A percentile compares a stretch with the other conserved stretches of the same genome.
Evolutionary conservation across 2,329 filamentous ascomycete species (phyloP).

Genomic region (Xylaria hypoxylon): DNA sequence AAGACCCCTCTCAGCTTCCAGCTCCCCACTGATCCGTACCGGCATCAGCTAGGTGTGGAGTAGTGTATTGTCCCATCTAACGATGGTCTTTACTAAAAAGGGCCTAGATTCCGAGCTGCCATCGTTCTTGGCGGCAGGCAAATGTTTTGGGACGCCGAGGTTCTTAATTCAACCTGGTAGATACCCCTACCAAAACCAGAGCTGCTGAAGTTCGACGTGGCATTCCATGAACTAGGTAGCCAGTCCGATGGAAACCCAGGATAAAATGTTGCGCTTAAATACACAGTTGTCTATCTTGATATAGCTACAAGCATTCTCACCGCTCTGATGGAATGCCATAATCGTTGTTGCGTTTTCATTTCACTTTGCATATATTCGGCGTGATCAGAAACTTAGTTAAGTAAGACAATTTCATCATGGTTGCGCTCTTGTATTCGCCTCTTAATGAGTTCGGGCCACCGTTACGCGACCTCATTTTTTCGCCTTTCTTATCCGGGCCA

Average conservation of each 20-base stretch:
- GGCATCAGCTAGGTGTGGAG: slow-evolving; percentile 7
- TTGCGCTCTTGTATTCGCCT: slow-evolving; percentile 27
- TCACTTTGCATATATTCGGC: background rate
- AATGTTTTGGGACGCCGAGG: slow-evolving; percentile 15
- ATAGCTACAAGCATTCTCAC: background rate
- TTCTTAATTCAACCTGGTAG: background rate
- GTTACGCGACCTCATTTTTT: slow-evolving; percentile 24
- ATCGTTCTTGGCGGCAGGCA: slow-evolving; percentile 18
- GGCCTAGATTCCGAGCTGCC: slow-evolving; percentile 34
- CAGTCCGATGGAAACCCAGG: background rate
- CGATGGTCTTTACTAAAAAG: slow-evolving; percentile 1
- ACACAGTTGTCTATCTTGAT: background rate
- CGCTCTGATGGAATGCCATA: background rate
- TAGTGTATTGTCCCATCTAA: too few relatives aligned
- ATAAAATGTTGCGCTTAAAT: background rate
- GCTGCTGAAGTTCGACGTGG: background rate
- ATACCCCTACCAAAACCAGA: background rate
- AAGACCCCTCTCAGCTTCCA: background rate
- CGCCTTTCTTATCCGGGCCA: slow-evolving; percentile 35
- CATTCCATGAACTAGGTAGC: background rate
- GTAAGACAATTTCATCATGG: slow-evolving; percentile 24
- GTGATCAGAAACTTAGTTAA: background rate
- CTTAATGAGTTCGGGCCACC: slow-evolving; percentile 3
- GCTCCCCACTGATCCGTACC: slow-evolving; percentile 16
- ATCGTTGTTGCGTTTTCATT: too few relatives aligned